Conservation (phyloP, 2,329 filamentous ascomycete species). For the Colletotrichum navitas region DNA sequence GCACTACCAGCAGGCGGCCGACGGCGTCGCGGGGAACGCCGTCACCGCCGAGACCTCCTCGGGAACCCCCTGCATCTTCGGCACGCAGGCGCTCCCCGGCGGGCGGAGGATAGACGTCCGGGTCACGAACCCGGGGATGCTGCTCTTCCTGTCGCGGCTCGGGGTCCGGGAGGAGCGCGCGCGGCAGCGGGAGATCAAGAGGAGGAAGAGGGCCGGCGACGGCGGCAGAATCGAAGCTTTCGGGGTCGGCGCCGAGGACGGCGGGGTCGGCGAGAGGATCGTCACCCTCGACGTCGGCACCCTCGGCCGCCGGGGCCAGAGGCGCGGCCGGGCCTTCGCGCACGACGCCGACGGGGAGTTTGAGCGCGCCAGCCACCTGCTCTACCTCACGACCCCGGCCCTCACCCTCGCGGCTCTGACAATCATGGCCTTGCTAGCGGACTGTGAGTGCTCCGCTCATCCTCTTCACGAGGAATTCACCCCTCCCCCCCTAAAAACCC, state of each 20-base stretch:
- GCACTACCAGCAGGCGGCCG: slow-evolving; percentile 70
- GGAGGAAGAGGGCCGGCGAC: slow-evolving; percentile 45
- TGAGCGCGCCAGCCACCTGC: slow-evolving; percentile 61
- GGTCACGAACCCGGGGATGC: slow-evolving; percentile 54
- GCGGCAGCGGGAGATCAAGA: slow-evolving; percentile 44
- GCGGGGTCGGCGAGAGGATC: slow-evolving; percentile 5
- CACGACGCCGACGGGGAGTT: slow-evolving; percentile 51
- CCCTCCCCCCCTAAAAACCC: no score
- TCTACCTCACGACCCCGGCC: slow-evolving; percentile 62
- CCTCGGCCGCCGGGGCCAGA: slow-evolving; percentile 40
- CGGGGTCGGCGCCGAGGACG: slow-evolving; percentile 1
- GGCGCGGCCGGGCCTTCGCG: slow-evolving; percentile 45
- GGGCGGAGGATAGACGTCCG: slow-evolving; percentile 9
- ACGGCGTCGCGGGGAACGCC: slow-evolving; percentile 57
- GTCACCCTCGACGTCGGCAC: slow-evolving; percentile 44
- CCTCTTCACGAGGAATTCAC: no score
- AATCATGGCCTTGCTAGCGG: slow-evolving; percentile 60
- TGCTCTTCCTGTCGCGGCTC: slow-evolving; percentile 48
- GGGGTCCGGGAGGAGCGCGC: slow-evolving; percentile 49
- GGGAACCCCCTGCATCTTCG: slow-evolving; percentile 44
- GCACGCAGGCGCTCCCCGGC: slow-evolving; percentile 17
- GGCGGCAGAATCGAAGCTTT: slow-evolving; percentile 18
- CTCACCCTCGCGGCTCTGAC: slow-evolving; percentile 59
- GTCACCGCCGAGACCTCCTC: slow-evolving; percentile 58
- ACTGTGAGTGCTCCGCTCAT: slow-evolving; percentile 49